Conservation (phyloP, 140 eudicot genomes). For the Cichorium intybus region DNA sequence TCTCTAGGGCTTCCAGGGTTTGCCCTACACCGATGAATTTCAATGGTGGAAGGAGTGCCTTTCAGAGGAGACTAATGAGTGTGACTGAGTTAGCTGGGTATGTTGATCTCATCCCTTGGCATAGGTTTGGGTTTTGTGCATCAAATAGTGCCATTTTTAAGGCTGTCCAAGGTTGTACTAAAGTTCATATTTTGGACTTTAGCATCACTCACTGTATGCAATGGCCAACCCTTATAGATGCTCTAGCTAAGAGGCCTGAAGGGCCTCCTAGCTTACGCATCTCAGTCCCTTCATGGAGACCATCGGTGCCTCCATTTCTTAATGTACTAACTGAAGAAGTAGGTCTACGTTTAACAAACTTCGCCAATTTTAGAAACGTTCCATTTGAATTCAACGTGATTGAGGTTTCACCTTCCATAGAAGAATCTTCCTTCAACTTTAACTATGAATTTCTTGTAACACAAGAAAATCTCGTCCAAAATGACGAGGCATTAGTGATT, state of each 20-base stretch:
- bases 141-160: conserved; percentile 67
- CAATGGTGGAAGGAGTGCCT: conserved; percentile 22
- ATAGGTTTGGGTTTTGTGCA: conserved; percentile 78
- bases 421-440: conserved; percentile 28
- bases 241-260: conserved; percentile 55
- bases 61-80: conserved; percentile 45
- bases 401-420: conserved; percentile 32
- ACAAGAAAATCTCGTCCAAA: conserved; percentile 43
- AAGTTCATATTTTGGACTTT: conserved; percentile 69
- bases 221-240: conserved; percentile 80
- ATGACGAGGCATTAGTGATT: conserved; percentile 60
- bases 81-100: conserved; percentile 78
- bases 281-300: conserved; percentile 74
- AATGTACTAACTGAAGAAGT: conserved; percentile 60
- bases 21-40: conserved; percentile 58
- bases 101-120: conserved; percentile 88
- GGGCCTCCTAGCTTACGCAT: conserved; percentile 66
- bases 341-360: conserved; percentile 59
- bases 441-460: conserved; percentile 47
- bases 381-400: conserved; percentile 65
- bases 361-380: conserved; percentile 69
- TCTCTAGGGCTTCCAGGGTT: conserved; percentile 68
- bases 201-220: conserved; percentile 82
- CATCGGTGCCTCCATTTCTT: conserved; percentile 64
- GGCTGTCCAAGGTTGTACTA: conserved; percentile 53